Evolutionary conservation across 352 stramenopile species (phyloP).

Genomic region (Globisporangium abappressorium): DNA sequence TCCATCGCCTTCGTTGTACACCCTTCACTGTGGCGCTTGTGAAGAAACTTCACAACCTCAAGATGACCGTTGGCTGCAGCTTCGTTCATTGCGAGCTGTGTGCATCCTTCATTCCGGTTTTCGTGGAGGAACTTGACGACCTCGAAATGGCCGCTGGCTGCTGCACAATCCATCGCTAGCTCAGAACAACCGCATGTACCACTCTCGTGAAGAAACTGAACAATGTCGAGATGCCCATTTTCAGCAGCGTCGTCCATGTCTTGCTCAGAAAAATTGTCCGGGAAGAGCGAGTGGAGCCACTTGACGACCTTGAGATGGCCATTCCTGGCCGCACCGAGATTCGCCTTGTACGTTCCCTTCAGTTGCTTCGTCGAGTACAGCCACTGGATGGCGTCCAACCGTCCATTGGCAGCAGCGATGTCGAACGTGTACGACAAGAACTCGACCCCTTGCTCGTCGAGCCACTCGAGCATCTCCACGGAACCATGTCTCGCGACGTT

Average conservation of each 20-base stretch:
- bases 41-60: too few species aligned
- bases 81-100: too few species aligned
- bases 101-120: background rate
- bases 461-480: background rate
- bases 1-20: too few species aligned
- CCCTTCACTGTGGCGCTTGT: too few species aligned
- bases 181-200: too few species aligned
- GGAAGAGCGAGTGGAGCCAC: background rate
- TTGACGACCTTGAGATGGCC: background rate
- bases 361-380: background rate
- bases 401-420: background rate
- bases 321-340: background rate
- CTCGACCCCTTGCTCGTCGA: background rate
- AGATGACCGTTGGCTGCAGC: too few species aligned
- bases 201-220: background rate
- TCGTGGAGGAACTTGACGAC: background rate
- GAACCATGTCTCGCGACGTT: background rate
- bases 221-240: background rate
- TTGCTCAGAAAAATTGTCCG: background rate
- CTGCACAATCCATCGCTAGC: too few species aligned
- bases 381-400: background rate
- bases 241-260: background rate
- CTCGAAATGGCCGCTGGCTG: too few species aligned
- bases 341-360: background rate
- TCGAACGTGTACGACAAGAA: background rate